phyloP scores from a whole-genome alignment of 2,329 filamentous ascomycete genomes.

The Aspergillus aculeatus region DNA sequence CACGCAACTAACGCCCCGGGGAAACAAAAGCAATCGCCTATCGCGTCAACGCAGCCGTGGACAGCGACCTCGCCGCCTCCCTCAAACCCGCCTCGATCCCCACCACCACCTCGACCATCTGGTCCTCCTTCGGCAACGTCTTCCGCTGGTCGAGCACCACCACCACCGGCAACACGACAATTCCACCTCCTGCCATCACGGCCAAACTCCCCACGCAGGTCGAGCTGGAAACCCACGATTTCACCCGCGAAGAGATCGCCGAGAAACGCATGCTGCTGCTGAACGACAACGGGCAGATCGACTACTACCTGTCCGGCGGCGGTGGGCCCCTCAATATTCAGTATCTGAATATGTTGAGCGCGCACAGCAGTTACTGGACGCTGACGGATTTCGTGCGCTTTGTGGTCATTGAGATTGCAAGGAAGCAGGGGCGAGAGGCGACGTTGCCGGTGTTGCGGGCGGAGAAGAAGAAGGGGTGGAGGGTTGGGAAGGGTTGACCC shows the following conservation, averaged over 20 bases:
- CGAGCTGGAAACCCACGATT: slow-evolving; percentile 96
- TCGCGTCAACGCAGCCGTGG: slow-evolving; percentile 84
- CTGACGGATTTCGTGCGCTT: slow-evolving; percentile 85
- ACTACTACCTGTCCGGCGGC: slow-evolving; percentile 81
- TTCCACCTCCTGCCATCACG: slow-evolving; percentile 53
- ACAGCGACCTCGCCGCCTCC: slow-evolving; percentile 72
- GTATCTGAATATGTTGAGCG: slow-evolving; percentile 94
- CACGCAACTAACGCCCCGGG: too few species aligned
- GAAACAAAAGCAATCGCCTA: slow-evolving; percentile 69
- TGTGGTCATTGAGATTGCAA: slow-evolving; percentile 82
- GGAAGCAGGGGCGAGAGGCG: slow-evolving; percentile 65
- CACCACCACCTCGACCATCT: slow-evolving; percentile 64
- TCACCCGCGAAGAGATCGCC: slow-evolving; percentile 85
- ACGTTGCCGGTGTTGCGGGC: slow-evolving; percentile 56
- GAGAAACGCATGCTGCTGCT: slow-evolving; percentile 84
- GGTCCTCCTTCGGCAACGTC: slow-evolving; percentile 63
- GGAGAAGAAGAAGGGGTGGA: slow-evolving; percentile 52
- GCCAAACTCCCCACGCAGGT: slow-evolving; percentile 65
- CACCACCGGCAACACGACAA: slow-evolving; percentile 67
- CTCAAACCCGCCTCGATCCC: slow-evolving; percentile 79
- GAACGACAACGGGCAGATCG: slow-evolving; percentile 95
- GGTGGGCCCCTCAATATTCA: slow-evolving; percentile 89
- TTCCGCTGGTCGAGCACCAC: slow-evolving; percentile 55
- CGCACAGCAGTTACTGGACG: slow-evolving; percentile 92
- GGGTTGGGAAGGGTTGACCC: slow-evolving; percentile 40